Percentiles rank a stretch among this genome's conserved stretches.
Conservation (phyloP, 169 alveolate genomes). For the Plasmodium inui region DNA sequence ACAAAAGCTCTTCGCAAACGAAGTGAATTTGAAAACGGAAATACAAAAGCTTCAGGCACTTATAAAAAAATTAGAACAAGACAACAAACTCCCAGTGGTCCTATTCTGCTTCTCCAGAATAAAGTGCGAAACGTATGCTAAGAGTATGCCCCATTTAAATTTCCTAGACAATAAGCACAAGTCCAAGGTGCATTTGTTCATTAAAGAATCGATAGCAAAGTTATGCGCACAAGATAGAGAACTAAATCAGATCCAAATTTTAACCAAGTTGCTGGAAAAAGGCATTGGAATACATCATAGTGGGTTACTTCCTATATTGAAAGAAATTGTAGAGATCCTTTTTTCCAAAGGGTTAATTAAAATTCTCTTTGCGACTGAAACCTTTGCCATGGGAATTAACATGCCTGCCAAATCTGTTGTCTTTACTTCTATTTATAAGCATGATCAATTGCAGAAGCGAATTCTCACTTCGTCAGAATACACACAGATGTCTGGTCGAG, state of each 20-base stretch:
- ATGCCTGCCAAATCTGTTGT: slow-evolving; percentile 99
- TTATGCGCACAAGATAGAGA: slow-evolving; percentile 89
- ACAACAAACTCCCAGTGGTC: slow-evolving; percentile 95
- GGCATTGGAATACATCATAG: slow-evolving; percentile 99
- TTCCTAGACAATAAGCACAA: slow-evolving; percentile 88
- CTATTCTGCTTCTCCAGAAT: slow-evolving; percentile 95
- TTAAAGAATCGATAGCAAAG: slow-evolving; percentile 87
- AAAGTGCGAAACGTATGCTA: slow-evolving; percentile 92
- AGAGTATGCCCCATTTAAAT: slow-evolving; percentile 87
- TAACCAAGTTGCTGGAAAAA: slow-evolving; percentile 88
- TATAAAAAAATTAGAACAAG: slow-evolving; percentile 82
- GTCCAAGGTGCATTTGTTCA: slow-evolving; percentile 89
- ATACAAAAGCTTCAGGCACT: slow-evolving; percentile 88
- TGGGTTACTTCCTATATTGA: slow-evolving; percentile 97
- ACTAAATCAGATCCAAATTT: slow-evolving; percentile 90
- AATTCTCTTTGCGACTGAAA: slow-evolving; percentile 98
- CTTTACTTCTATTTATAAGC: slow-evolving; percentile 94
- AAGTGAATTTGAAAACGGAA: slow-evolving; percentile 84
- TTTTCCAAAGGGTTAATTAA: slow-evolving; percentile 96
- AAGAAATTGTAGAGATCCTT: slow-evolving; percentile 98
- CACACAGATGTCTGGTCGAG: slow-evolving; percentile 99
- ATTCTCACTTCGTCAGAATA: slow-evolving; percentile 96
- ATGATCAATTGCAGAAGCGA: slow-evolving; percentile 92
- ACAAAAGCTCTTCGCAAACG: slow-evolving; percentile 40
- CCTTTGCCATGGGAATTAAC: slow-evolving; percentile 99